Evolutionary conservation across 441 rosid genomes (phyloP), one percentile per base, ranked within the genome.

Genomic region (Geranium incanum): DNA sequence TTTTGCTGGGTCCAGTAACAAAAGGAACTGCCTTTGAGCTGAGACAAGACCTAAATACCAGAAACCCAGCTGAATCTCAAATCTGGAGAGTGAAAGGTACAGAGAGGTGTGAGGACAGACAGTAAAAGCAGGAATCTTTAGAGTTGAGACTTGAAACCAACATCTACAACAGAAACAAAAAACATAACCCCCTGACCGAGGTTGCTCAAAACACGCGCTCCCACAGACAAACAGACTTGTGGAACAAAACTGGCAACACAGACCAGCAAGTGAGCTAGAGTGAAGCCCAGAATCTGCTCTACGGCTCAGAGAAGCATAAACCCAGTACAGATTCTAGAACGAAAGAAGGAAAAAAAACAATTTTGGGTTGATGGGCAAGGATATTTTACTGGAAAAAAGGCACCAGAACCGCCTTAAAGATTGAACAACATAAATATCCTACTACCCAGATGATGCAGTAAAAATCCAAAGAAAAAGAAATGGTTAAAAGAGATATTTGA

Each of bases 281-380:
- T 52, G 60, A 13, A 6, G 12, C 50, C 50, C 8, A 43, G 50
- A 43, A 52, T 52, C 18, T 52, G 60, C 19, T 15, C 60, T n/a
- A 52, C 60, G 2, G 60, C 60, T 52, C 60, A 52, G 60, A n/a
- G 3, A n/a, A 52, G 60, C 6, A n/a, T 52, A 52, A 52, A 52
- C 60, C 60, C 60, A n/a, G 19, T 1, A 48, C 4, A 48, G 57
- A 48, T 48, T 48, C 15, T 11, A 9, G 57, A 48, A 4, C 13
- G 1, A 52, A 52, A 52, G 15, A 0, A 52, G 15, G 60, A 5
- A 52, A 52, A 52, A 4, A n/a, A 52, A n/a, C 60, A 52, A 13
- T 52, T 50, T 50, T 50, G 57, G 57, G 16, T 50, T 50, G 57
- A 50, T 50, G 57, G 57, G 57, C 57, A 50, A 50, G 57, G 57